Conservation (phyloP, 495 filamentous ascomycete genomes). For the Hypoxylon intermedium region DNA sequence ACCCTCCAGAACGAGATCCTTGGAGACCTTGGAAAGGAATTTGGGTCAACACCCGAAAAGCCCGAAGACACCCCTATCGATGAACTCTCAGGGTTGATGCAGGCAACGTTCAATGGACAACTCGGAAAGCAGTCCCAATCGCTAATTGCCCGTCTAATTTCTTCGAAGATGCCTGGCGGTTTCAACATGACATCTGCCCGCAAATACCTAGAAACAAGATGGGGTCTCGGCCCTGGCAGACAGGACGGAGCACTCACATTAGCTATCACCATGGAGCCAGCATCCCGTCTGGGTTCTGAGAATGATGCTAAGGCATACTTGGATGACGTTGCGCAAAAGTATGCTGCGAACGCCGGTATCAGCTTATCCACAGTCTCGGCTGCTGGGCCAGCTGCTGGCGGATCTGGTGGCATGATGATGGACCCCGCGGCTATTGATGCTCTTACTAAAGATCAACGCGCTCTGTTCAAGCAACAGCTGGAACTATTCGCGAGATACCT, state of each 20-base stretch:
- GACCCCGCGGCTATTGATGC: constrained; percentile 97
- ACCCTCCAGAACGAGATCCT: constrained; percentile 98
- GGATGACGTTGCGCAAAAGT: constrained; percentile 86
- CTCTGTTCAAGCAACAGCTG: constrained; percentile 95
- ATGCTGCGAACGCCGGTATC: constrained; percentile 84
- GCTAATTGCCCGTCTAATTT: constrained; percentile 90
- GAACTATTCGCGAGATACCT: constrained; percentile 94
- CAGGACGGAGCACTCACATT: constrained; percentile 91
- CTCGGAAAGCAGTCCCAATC: constrained; percentile 96
- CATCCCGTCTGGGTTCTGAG: constrained; percentile 85
- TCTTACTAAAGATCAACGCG: constrained; percentile 91
- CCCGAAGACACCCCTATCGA: constrained; percentile 97
- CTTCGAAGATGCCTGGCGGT: constrained; percentile 98
- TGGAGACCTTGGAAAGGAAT: constrained; percentile 96
- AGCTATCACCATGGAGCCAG: constrained; percentile 90
- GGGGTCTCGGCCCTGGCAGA: constrained; percentile 85
- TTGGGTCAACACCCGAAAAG: constrained; percentile 97
- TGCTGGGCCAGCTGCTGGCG: constrained; percentile 74
- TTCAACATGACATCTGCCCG: constrained; percentile 96
- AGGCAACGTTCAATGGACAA: constrained; percentile 96
- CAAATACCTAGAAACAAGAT: constrained; percentile 93
- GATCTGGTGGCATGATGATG: constrained; percentile 93
- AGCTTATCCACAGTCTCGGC: constrained; percentile 78
- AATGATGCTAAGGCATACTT: constrained; percentile 90
- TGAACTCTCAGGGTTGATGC: constrained; percentile 94